Base-by-base conservation (phyloP, 441 rosid species). In the Erysimum cheiri region DNA sequence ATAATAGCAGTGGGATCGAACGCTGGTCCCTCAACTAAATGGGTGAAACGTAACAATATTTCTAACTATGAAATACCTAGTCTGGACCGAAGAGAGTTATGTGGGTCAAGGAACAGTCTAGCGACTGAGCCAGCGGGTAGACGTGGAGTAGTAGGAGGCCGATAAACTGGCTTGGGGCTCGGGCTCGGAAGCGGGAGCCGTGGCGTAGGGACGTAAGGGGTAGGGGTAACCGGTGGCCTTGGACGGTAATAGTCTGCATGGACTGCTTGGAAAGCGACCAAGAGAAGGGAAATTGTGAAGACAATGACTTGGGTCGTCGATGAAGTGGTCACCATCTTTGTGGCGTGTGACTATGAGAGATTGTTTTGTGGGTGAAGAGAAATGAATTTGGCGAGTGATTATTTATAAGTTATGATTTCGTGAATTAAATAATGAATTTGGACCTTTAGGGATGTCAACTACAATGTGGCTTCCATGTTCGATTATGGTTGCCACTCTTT, bases 381-480 rank as follows among this genome's bases (percentile, higher is more conserved):
- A 68, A 55, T 61, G 54, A 4, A 37, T 35, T 53, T 54, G 65
- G 54, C 22, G 3, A 62, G 39, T 75, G 53, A 47, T 11, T 64
- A 75, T 70, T 28, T 48, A 40, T 75, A 63, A 64, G 67, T 70
- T 29, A 0, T 24, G 62, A 6, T 3, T 46, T 5, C 44, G 32
- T 49, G 59, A 36, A 62, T 74, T 24, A 60, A 60, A 4, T 49
- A 50, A 58, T 26, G 8, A 15, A 1, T 41, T 57, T 53, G 49
- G 56, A 64, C 54, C 56, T 57, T 50, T 31, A 49, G 40, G 10
- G 12, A 52, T 58, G 75, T 78, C 84, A 77, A 81, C 76, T 55
- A 74, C 81, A 77, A 64, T 80, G 88, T 90, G 98, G 93, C 87
- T 54, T 64, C 84, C 98, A 92, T 84, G 96, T 88, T 92, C 96